phyloP scores from a whole-genome alignment of 306 rosid genomes.

The Sicyos edulis region DNA sequence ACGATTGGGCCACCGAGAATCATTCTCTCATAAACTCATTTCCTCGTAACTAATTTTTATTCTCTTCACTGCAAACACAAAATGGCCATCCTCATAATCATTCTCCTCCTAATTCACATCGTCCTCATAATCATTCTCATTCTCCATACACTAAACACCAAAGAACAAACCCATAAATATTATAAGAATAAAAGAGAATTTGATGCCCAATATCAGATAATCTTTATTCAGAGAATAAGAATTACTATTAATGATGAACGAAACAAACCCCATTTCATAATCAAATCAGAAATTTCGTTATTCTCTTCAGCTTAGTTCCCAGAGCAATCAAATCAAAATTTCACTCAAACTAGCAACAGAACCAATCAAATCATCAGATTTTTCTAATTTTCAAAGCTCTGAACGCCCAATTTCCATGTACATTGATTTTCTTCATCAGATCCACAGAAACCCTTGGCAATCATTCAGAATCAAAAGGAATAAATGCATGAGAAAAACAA shows the following conservation, averaged over 20 bases:
- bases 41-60: too few relatives aligned
- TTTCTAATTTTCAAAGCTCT: not conserved
- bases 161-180: not conserved
- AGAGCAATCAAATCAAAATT: slow-evolving; percentile 8
- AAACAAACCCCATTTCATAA: not conserved
- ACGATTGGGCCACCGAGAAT: too few relatives aligned
- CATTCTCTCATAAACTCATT: too few relatives aligned
- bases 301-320: not conserved
- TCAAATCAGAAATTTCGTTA: not conserved
- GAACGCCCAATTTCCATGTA: not conserved
- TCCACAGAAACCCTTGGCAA: slow-evolving; percentile 17
- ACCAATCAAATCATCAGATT: slow-evolving; percentile 1
- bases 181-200: not conserved
- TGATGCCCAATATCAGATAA: not conserved
- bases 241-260: not conserved
- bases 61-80: not conserved
- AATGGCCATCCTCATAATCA: too few relatives aligned
- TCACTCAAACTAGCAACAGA: slow-evolving; percentile 1
- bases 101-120: not conserved
- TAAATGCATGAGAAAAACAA: not conserved
- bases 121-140: not conserved
- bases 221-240: not conserved
- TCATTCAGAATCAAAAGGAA: not conserved
- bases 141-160: too few relatives aligned
- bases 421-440: slow-evolving; percentile 7